Evolutionary conservation across 805 yeast species (phyloP).

Genomic region (Saturnispora ahearnii): DNA sequence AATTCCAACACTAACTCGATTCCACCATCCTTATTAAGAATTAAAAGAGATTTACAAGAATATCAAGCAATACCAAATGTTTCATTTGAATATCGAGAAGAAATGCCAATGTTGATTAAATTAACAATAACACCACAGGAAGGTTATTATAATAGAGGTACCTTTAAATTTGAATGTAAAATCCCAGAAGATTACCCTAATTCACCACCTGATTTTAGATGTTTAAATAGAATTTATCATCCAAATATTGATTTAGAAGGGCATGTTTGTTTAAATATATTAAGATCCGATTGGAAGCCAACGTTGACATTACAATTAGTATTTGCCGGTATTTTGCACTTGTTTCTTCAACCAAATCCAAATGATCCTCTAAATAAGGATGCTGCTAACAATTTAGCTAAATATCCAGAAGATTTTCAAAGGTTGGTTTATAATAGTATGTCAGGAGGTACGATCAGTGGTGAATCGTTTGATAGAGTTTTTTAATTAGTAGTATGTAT

Average conservation of each 20-base stretch:
- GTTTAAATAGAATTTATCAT: slow-evolving; percentile 69
- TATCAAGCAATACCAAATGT: slow-evolving; percentile 41
- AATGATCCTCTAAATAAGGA: slow-evolving; percentile 87
- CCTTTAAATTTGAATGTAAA: slow-evolving; percentile 57
- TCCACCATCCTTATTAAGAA: slow-evolving; percentile 42
- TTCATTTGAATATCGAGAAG: slow-evolving; percentile 33
- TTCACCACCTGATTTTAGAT: slow-evolving; percentile 80
- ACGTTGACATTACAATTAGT: slow-evolving; percentile 75
- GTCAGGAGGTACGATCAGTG: slow-evolving; percentile 61
- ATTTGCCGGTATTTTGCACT: slow-evolving; percentile 73
- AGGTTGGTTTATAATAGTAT: slow-evolving; percentile 52
- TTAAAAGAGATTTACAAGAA: slow-evolving; percentile 69
- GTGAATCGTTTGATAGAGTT: slow-evolving; percentile 57
- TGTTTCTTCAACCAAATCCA: slow-evolving; percentile 85
- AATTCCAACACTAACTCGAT: not conserved
- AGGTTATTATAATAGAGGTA: slow-evolving; percentile 64
- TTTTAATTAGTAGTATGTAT: not conserved
- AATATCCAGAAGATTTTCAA: slow-evolving; percentile 41
- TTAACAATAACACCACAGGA: slow-evolving; percentile 55
- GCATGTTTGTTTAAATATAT: slow-evolving; percentile 81
- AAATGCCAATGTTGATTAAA: slow-evolving; percentile 53
- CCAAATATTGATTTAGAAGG: slow-evolving; percentile 91
- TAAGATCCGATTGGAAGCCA: slow-evolving; percentile 96
- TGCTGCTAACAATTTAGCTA: slow-evolving; percentile 58
- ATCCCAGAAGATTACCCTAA: slow-evolving; percentile 77